Evolutionary conservation across 2,329 filamentous ascomycete species (phyloP), one percentile per base, ranked within the genome.

Genomic region (Aspergillus sp.): DNA sequence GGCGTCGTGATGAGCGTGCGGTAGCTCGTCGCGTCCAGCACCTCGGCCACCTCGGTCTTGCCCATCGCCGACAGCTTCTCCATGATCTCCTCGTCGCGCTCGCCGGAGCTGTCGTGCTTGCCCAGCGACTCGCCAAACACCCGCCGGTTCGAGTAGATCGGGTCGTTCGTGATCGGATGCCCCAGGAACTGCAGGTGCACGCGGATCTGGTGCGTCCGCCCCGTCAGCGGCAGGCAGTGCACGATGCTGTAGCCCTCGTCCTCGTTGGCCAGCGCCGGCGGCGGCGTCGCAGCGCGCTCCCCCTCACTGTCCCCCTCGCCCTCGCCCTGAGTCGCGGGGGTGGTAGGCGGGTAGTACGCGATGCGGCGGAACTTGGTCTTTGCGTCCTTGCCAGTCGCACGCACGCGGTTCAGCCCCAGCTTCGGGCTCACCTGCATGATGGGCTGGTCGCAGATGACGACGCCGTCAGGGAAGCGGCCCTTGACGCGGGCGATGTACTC

Each of bases 391-490:
- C 94, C 94, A 62, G 89, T 95, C 46, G 94, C 93, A 48, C 94
- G 84, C n/a, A 97, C 91, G 47, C 93, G 83, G 67, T 99, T 99
- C 53, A 99, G 78, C 1, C 94, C 94, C 21, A 99, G 82, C 70
- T 97, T 97, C 2, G 94, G 94, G 53, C 91, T 96, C 64, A 99
- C 96, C 63, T 90, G 86, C 57, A 99, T 81, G 54, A 99, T 93
- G 7, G 94, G 92, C 74, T 97, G 88, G 66, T 97, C 89, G 72
- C 94, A 97, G 47, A 96, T 84, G 7, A 97, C 81, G 56, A 97
- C 90, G 47, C 89, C 92, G 55, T 94, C 90, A 0, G 94, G 93
- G 64, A 99, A 99, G 64, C 89, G 83, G 47, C 94, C 94, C 59
- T 89, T 88, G 9, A 97, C 94, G 36, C 94, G 83, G 3, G 93